A percentile compares a stretch with the other conserved stretches of the same genome.
These are phyloP conservation scores for Tympanopsis confertula DNA, from an alignment of 2,329 filamentous ascomycete species.

Conservation along the genomic window DNA sequence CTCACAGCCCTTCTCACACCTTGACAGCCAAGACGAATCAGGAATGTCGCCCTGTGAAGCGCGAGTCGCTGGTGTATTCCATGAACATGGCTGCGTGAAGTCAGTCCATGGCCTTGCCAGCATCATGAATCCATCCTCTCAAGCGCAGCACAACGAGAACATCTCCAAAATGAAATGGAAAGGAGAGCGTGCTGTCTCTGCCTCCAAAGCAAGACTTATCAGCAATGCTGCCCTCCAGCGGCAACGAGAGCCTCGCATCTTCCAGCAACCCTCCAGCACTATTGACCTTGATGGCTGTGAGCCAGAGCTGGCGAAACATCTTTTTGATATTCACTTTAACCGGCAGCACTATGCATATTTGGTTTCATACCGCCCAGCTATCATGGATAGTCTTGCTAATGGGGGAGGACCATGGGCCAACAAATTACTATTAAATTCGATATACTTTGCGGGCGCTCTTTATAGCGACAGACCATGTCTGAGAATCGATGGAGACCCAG, in stretches of 20 bases:
- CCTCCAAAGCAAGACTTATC: constrained; percentile 14
- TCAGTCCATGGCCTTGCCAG: constrained; percentile 21
- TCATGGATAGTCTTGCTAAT: constrained; percentile 20
- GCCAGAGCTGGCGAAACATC: constrained; percentile 18
- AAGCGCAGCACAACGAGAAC: constrained; percentile 14
- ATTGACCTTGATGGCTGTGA: constrained; percentile 13
- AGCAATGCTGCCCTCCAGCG: constrained; percentile 6
- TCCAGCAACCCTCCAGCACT: constrained; percentile 11
- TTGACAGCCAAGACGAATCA: background rate
- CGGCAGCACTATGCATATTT: constrained; percentile 23
- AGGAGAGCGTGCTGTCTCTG: constrained; percentile 13
- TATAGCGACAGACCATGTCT: constrained; percentile 11
- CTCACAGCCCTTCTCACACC: too few relatives aligned
- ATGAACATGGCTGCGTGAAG: constrained; percentile 17
- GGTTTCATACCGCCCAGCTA: constrained; percentile 22
- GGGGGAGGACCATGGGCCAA: constrained; percentile 20
- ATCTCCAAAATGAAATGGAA: constrained; percentile 8
- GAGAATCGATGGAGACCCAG: constrained; percentile 8
- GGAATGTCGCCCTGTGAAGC: constrained; percentile 19
- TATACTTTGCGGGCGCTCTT: constrained; percentile 15
- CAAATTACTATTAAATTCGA: constrained; percentile 23
- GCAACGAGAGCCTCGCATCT: constrained; percentile 4
- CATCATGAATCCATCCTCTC: constrained; percentile 18
- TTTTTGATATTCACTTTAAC: constrained; percentile 25
- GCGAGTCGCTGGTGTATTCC: constrained; percentile 19